Conservation (phyloP, 345 rosid genomes). For the Microcos paniculata region DNA sequence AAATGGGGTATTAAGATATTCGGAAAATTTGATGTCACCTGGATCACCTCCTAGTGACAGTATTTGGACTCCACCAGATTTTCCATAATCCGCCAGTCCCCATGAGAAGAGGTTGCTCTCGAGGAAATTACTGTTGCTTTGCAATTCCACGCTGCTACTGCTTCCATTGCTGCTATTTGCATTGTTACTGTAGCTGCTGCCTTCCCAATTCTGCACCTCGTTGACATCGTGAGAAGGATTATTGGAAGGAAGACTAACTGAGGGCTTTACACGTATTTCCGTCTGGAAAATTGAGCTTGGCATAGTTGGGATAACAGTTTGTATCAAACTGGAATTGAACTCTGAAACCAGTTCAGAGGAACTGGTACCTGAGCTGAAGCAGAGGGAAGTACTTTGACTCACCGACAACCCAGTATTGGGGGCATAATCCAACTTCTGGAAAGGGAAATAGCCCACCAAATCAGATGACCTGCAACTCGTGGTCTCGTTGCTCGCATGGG, state of each 20-base stretch:
- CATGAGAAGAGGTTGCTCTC: conserved; percentile 40
- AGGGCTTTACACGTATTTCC: conserved; percentile 50
- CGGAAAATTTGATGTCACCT: conserved; percentile 55
- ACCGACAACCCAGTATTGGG: conserved; percentile 38
- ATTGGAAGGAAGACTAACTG: conserved; percentile 51
- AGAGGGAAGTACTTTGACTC: conserved; percentile 30
- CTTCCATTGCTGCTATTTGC: conserved; percentile 34
- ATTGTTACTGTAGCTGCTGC: conserved; percentile 28
- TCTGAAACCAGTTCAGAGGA: conserved; percentile 31
- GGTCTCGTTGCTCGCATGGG: conserved; percentile 27
- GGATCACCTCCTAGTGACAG: conserved; percentile 22
- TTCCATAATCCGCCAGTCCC: conserved; percentile 33
- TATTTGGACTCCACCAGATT: conserved; percentile 22
- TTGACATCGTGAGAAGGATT: conserved; percentile 31
- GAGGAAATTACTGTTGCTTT: conserved; percentile 34
- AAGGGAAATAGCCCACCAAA: conserved; percentile 46
- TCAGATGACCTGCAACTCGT: conserved; percentile 34
- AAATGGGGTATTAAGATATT: conserved; percentile 42
- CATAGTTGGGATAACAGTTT: conserved; percentile 25
- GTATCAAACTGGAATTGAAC: conserved; percentile 31
- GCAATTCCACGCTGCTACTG: conserved; percentile 42
- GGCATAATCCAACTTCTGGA: conserved; percentile 55
- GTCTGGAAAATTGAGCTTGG: conserved; percentile 47
- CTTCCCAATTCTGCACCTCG: conserved; percentile 34
- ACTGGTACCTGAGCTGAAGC: conserved; percentile 37